Base-by-base conservation (phyloP, 176 grass and related monocot genomes). In the Cenchrus fungigraminus region DNA sequence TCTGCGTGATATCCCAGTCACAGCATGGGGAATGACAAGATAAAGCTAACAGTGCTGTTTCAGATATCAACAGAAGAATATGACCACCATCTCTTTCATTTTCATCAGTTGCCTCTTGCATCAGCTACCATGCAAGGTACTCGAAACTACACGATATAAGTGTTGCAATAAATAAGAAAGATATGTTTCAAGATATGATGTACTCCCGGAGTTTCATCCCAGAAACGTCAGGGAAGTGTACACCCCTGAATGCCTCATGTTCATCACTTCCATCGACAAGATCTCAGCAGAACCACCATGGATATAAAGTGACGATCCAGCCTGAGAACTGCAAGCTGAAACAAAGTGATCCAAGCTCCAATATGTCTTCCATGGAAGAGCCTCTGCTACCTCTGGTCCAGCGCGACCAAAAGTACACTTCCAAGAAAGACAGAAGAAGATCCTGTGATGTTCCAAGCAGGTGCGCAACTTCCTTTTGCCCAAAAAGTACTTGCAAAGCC, bases 151-250 rank as follows among this genome's bases (percentile, higher is more conserved):
- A 63, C 47, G 43, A 40, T 74, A 74, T 83, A 54, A 68, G 68
- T 90, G 16, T 34, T 71, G 69, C 69, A 91, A 80, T 91, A 69
- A 91, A 91, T 87, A 87, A 69, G 74, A 74, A 83, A 79, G 75
- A 80, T 79, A 61, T 80, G 75, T 16, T 76, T 61, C 29, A 65
- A 89, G 61, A 85, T 81, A 47, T 47, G n/a, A 61, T 73, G 46
- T 72, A 73, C 54, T 75, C 4, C 32, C 22, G 16, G 9, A 44
- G n/a, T 66, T 61, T 60, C 52, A 68, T 75, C 61, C 47, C 84
- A 83, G 61, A 73, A 80, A 79, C 31, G n/a, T 67, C 62, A 87
- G 79, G 84, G 59, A 87, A 87, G 79, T 87, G 68, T 68, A 61
- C 74, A 87, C 87, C 74, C 67, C 52, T 68, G 51, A 60, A n/a